Percentiles rank a stretch among this genome's conserved stretches.
Evolutionary conservation across 352 stramenopile species (phyloP).

Genomic region (Globisporangium nunn): DNA sequence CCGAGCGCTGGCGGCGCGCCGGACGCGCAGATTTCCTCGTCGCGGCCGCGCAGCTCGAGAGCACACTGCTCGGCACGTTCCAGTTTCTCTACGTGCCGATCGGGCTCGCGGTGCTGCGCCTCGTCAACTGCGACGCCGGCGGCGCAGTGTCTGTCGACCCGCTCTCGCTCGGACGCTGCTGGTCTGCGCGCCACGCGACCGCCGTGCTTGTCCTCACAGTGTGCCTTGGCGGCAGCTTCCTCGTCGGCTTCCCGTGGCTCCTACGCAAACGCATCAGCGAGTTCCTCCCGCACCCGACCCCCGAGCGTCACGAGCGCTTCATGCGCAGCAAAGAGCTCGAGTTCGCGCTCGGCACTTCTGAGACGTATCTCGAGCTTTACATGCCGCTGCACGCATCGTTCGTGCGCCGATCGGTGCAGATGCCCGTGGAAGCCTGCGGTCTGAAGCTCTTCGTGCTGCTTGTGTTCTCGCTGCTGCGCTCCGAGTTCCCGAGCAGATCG

Average conservation of each 20-base stretch:
- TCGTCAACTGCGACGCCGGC: constrained; percentile 47
- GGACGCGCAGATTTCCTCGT: constrained; percentile 23
- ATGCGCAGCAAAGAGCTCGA: constrained; percentile 45
- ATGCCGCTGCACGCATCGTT: constrained; percentile 49
- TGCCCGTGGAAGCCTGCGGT: constrained; percentile 30
- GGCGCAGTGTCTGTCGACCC: constrained; percentile 42
- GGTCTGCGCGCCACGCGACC: constrained; percentile 18
- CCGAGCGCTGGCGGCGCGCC: constrained; percentile 11
- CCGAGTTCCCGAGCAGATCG: constrained; percentile 21
- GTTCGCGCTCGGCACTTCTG: constrained; percentile 44
- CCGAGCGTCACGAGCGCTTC: constrained; percentile 40
- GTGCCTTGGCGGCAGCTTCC: constrained; percentile 30
- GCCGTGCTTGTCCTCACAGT: constrained; percentile 27
- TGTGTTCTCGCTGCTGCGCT: constrained; percentile 45
- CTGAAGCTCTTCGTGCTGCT: constrained; percentile 46
- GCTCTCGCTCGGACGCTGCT: constrained; percentile 19
- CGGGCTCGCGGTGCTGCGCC: constrained; percentile 44
- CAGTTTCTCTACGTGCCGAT: constrained; percentile 54
- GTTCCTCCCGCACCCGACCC: constrained; percentile 20
- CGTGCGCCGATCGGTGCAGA: constrained; percentile 17
- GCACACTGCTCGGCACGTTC: constrained; percentile 34
- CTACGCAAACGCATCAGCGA: constrained; percentile 25
- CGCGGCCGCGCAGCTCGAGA: constrained; percentile 25
- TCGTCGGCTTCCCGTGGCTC: constrained; percentile 35
- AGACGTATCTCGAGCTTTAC: constrained; percentile 52